These are phyloP conservation scores for Coix lacrymajobi DNA, from an alignment of 176 grass and related monocot genomes.

Conservation along the genomic window DNA sequence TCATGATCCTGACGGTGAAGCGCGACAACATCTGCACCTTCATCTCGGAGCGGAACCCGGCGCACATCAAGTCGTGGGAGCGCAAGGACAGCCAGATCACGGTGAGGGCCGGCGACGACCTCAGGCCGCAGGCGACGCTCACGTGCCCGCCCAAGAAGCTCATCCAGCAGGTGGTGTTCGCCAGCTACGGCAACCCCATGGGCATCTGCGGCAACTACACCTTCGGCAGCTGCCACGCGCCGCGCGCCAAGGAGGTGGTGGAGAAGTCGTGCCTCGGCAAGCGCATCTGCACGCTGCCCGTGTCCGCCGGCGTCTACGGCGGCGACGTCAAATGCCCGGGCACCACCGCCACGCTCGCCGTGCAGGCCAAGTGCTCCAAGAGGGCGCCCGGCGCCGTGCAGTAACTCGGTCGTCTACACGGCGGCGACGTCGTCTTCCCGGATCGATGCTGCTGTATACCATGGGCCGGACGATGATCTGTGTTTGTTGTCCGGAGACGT, in stretches of 20 bases:
- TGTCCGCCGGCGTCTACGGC: constrained; percentile 48
- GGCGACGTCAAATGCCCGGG: constrained; percentile 60
- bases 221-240: constrained; percentile 58
- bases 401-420: constrained; percentile 23
- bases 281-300: constrained; percentile 42
- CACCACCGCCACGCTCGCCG: constrained; percentile 66
- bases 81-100: constrained; percentile 46
- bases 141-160: constrained; percentile 58
- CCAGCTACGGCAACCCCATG: constrained; percentile 75
- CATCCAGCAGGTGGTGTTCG: constrained; percentile 67
- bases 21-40: constrained; percentile 93
- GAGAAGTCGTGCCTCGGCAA: constrained; percentile 79
- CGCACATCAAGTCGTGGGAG: constrained; percentile 48
- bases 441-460: not conserved
- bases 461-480: not conserved
- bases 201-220: constrained; percentile 89
- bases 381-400: constrained; percentile 20
- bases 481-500: not conserved
- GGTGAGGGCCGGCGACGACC: constrained; percentile 21
- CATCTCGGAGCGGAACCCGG: constrained; percentile 60
- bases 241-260: constrained; percentile 29
- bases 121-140: constrained; percentile 32
- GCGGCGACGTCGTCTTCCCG: not conserved
- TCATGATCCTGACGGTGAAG: constrained; percentile 77
- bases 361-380: constrained; percentile 91